Evolutionary conservation across 192 early-diverging fungal species (phyloP).

Genomic region (Linnemannia hyalina): DNA sequence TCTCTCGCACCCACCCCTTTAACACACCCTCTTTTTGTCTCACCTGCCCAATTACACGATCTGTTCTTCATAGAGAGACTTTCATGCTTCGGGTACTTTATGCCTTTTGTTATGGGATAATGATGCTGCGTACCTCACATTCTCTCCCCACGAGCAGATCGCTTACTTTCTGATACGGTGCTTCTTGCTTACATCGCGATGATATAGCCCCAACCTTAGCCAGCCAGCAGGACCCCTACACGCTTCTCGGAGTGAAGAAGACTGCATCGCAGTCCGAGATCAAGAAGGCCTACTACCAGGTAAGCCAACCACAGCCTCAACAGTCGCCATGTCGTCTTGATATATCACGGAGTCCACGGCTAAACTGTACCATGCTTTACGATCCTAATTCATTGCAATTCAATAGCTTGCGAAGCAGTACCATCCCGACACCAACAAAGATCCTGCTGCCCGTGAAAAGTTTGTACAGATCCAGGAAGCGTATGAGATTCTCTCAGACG

Average conservation of each 20-base stretch:
- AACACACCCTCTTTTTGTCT: background rate
- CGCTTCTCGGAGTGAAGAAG: conserved; percentile 86
- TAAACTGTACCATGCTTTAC: background rate
- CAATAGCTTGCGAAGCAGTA: conserved; percentile 92
- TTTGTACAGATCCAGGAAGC: conserved; percentile 98
- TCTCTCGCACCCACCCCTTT: too few species aligned
- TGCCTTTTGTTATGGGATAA: background rate
- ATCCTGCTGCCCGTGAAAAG: conserved; percentile 90
- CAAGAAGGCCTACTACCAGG: conserved; percentile 97
- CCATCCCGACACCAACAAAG: conserved; percentile 99
- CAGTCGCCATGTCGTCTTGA: background rate
- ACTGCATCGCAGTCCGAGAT: conserved; percentile 87
- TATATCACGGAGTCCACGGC: too few species aligned
- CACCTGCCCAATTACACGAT: background rate
- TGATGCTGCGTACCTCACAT: background rate
- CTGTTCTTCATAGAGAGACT: conserved; percentile 29
- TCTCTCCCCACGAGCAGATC: background rate
- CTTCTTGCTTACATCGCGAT: background rate
- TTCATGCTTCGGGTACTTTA: conserved; percentile 49
- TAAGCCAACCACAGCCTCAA: conserved; percentile 44
- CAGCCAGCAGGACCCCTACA: conserved; percentile 82
- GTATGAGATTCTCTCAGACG: conserved; percentile 96
- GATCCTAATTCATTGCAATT: background rate
- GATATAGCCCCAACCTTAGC: conserved; percentile 34
- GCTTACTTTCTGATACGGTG: background rate